These are phyloP conservation scores for Mycena leptocephala DNA, from an alignment of 768 basidiomycete species.

Conservation along the genomic window DNA sequence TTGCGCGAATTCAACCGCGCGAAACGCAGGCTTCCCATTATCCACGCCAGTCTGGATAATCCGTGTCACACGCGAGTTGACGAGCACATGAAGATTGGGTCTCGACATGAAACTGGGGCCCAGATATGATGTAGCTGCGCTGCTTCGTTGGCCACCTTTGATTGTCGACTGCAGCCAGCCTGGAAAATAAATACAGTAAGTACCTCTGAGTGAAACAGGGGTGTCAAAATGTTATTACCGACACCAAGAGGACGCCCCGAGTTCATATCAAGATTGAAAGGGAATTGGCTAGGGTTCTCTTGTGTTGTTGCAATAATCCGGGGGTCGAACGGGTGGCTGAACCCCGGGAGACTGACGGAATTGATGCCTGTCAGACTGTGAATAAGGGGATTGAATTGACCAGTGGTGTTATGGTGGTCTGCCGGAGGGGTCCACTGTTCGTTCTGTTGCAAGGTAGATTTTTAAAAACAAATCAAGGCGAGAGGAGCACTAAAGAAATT, in stretches of 20 bases:
- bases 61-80: slow-evolving; percentile 39
- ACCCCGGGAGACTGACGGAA: slow-evolving; percentile 47
- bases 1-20: slow-evolving; percentile 9
- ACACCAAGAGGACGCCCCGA: slow-evolving; percentile 52
- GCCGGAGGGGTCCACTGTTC: slow-evolving; percentile 49
- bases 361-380: slow-evolving; percentile 49
- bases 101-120: slow-evolving; percentile 39
- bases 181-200: background rate
- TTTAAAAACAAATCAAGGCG: no score
- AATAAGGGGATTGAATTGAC: slow-evolving; percentile 48
- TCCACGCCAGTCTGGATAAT: slow-evolving; percentile 23
- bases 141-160: slow-evolving; percentile 39
- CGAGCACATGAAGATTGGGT: slow-evolving; percentile 44
- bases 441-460: slow-evolving; percentile 38
- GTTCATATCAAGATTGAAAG: slow-evolving; percentile 55
- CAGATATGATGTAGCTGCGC: slow-evolving; percentile 47
- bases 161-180: slow-evolving; percentile 46
- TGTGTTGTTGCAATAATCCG: slow-evolving; percentile 44
- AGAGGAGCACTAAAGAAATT: no score
- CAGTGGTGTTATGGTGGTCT: slow-evolving; percentile 49
- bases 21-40: slow-evolving; percentile 4
- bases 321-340: slow-evolving; percentile 42
- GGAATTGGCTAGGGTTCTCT: slow-evolving; percentile 48
- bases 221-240: slow-evolving; percentile 40
- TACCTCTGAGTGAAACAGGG: no score